These are phyloP conservation scores for Chytridiales sp. DNA, from an alignment of 371 early-diverging fungal species.

Conservation along the genomic window DNA sequence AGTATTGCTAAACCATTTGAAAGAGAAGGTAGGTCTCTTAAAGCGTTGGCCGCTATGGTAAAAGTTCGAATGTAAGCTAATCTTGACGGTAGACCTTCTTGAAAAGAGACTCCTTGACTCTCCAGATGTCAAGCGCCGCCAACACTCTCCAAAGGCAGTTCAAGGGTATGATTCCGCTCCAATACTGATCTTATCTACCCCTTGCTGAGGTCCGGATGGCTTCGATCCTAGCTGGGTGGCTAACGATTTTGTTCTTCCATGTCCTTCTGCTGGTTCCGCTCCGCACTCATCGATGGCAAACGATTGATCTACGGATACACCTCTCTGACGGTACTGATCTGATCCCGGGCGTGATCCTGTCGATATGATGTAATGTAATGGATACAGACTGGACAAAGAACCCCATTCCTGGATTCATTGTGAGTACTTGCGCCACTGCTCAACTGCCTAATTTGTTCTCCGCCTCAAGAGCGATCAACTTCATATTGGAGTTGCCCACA, in stretches of 20 bases:
- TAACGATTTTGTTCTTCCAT: neutral
- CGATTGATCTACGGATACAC: neutral
- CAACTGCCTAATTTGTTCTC: neutral
- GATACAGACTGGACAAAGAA: slow-evolving; percentile 36
- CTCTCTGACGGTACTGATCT: neutral
- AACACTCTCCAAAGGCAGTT: slow-evolving; percentile 45
- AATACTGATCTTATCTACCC: no score
- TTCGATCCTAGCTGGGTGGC: neutral
- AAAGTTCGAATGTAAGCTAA: no score
- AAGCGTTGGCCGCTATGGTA: no score
- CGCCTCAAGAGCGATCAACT: neutral
- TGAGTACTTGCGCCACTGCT: slow-evolving; percentile 2
- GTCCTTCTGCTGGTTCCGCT: neutral
- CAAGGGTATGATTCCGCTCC: slow-evolving; percentile 30
- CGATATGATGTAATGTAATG: neutral
- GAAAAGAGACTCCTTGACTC: no score
- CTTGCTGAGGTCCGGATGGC: neutral
- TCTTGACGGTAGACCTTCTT: no score
- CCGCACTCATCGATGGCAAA: neutral
- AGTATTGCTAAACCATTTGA: no score
- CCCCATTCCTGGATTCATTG: slow-evolving; percentile 51
- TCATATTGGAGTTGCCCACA: neutral
- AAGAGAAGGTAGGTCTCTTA: no score
- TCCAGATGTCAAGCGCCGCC: slow-evolving; percentile 30
- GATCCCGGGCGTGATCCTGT: no score